These are phyloP conservation scores for Debaryomycetaceae sp. DNA, from an alignment of 1,139 yeast genomes.

Conservation along the genomic window DNA sequence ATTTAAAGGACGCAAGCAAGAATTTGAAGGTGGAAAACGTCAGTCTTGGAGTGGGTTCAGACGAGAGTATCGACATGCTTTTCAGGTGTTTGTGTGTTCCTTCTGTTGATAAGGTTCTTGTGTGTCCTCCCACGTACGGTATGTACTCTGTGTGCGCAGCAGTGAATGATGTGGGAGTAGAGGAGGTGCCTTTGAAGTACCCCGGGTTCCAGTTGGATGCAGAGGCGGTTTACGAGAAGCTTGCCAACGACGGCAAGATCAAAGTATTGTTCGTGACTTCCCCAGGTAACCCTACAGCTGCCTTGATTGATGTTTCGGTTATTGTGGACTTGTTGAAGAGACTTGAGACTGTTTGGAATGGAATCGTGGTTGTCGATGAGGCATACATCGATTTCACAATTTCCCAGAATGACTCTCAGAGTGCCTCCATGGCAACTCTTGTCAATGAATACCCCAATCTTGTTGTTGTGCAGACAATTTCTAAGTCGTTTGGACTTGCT, in stretches of 20 bases:
- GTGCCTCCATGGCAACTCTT: slow-evolving; percentile 70
- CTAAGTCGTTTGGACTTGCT: slow-evolving; percentile 94
- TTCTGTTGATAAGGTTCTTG: slow-evolving; percentile 72
- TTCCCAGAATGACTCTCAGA: slow-evolving; percentile 9
- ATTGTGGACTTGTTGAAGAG: slow-evolving; percentile 52
- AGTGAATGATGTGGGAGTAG: slow-evolving; percentile 80
- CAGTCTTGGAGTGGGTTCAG: slow-evolving; percentile 96
- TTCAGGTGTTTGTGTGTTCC: slow-evolving; percentile 86
- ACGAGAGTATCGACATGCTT: slow-evolving; percentile 88
- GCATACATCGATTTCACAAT: slow-evolving; percentile 86
- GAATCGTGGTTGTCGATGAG: slow-evolving; percentile 85
- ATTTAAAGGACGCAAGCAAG: slow-evolving; percentile 13
- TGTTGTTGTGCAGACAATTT: slow-evolving; percentile 85
- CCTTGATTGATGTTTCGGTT: slow-evolving; percentile 46
- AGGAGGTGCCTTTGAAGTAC: slow-evolving; percentile 59
- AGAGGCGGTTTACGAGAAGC: slow-evolving; percentile 48
- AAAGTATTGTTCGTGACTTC: slow-evolving; percentile 85
- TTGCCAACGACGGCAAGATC: slow-evolving; percentile 57
- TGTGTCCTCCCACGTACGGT: slow-evolving; percentile 96
- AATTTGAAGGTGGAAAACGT: slow-evolving; percentile 62
- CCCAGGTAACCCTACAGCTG: slow-evolving; percentile 97
- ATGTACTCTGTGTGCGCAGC: slow-evolving; percentile 92
- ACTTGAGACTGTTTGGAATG: slow-evolving; percentile 55
- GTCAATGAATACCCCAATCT: slow-evolving; percentile 81
- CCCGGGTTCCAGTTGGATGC: slow-evolving; percentile 66